Evolutionary conservation across 495 filamentous ascomycete species (phyloP), one percentile per base, ranked within the genome.

Genomic region (Talaromyces stipitatus): DNA sequence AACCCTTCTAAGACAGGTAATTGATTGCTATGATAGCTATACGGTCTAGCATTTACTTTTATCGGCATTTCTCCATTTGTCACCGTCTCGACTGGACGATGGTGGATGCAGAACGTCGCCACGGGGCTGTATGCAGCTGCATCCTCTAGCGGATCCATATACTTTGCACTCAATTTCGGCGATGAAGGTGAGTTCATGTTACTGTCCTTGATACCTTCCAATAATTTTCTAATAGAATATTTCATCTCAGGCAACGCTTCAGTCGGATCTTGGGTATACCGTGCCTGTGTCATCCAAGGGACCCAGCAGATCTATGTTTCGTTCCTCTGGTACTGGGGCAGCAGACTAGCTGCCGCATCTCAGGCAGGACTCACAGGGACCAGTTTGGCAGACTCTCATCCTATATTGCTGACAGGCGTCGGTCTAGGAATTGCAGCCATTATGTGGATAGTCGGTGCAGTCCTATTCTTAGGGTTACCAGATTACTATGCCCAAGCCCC

Each of bases 81-180:
- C 61, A 28, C 33, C 18, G 66, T 69, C 20, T 54, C 55, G 1
- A 57, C 68, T 46, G 69, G 67, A 7, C 68, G 72, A 33, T 75
- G 68, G 20, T 80, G 78, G 75, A 64, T 84, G 11, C 76, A 82
- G 55, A 80, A 83, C 50, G 70, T 80, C 7, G 85, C 81, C 2
- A 83, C 83, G 1, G 83, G 72, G 14, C 61, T 85, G 38, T 88
- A 88, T 61, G 74, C 80, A 5, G 66, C 74, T 11, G 85, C 82
- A 5, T 84, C 85, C 4, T 76, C 80, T 29, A 77, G 76, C 55
- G 85, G 84, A 32, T 79, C 78, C 4, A 67, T 88, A 54, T 83
- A 78, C 67, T 87, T 87, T 66, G 78, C 83, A 5, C 73, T 87
- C 50, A 88, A 88, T 65, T 87, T 88, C 64, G 85, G 83, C 55